A percentile compares a stretch with the other conserved stretches of the same genome.
Evolutionary conservation across 2,329 filamentous ascomycete genomes (phyloP).

Genomic region (Paracorniculantispora psalliotae): DNA sequence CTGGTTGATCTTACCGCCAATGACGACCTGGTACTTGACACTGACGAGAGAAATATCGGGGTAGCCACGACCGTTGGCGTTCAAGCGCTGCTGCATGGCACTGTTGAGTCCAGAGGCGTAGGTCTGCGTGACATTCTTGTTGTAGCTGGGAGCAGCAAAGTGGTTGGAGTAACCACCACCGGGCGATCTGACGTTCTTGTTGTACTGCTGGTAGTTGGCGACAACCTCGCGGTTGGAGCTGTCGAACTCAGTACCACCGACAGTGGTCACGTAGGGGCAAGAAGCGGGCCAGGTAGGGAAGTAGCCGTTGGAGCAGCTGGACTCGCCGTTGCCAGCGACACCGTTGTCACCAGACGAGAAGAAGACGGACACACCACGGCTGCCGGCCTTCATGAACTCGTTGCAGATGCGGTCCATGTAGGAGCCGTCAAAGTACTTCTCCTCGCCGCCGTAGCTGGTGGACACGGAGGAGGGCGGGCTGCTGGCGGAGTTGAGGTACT

Average conservation of each 20-base stretch:
- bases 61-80: conserved; percentile 7
- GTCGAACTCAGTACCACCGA: conserved; percentile 40
- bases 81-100: not conserved
- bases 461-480: conserved; percentile 37
- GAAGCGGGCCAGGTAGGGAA: conserved; percentile 34
- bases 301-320: conserved; percentile 18
- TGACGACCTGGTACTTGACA: conserved; percentile 1
- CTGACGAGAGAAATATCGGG: conserved; percentile 12
- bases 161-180: conserved; percentile 13
- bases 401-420: conserved; percentile 42
- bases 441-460: conserved; percentile 47
- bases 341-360: conserved; percentile 33
- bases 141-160: conserved; percentile 7
- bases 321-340: conserved; percentile 21
- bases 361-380: conserved; percentile 45
- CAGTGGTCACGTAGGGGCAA: conserved; percentile 45
- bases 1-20: not conserved
- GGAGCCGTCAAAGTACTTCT: conserved; percentile 31
- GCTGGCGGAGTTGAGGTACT: conserved; percentile 14
- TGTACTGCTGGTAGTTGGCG: conserved; percentile 8
- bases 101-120: not conserved
- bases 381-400: conserved; percentile 52
- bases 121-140: conserved; percentile 1
- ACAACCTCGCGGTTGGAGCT: conserved; percentile 1
- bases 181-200: not conserved